Evolutionary conservation across 73 alveolate genomes (phyloP).

Genomic region (Paramecium bursaria): DNA sequence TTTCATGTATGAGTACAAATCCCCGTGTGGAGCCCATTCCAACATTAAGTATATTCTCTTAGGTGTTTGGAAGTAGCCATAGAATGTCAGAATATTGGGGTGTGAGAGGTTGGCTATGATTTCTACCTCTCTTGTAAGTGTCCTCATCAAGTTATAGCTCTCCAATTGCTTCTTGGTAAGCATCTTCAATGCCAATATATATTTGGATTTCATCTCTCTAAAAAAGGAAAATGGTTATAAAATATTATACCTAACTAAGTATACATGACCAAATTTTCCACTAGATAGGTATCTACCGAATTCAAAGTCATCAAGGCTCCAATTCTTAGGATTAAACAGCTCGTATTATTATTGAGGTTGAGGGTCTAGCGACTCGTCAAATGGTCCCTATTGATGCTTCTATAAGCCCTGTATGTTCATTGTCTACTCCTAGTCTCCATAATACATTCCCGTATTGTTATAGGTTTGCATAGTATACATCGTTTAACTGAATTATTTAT

Average conservation of each 20-base stretch:
- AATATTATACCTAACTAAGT: constrained; percentile 60
- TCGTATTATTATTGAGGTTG: no score
- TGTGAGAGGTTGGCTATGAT: constrained; percentile 84
- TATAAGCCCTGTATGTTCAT: no score
- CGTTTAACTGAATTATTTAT: no score
- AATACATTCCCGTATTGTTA: no score
- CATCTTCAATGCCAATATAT: constrained; percentile 83
- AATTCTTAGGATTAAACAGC: constrained; percentile 76
- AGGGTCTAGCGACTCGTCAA: no score
- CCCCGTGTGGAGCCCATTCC: constrained; percentile 91
- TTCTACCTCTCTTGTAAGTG: constrained; percentile 87
- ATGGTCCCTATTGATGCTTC: no score
- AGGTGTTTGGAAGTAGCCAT: constrained; percentile 87
- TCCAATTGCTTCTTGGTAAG: constrained; percentile 77
- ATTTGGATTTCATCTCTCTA: constrained; percentile 79
- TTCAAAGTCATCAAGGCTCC: constrained; percentile 72
- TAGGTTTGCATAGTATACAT: no score
- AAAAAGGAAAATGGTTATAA: background rate
- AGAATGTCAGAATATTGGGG: constrained; percentile 81
- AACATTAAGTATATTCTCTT: constrained; percentile 82
- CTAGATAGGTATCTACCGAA: constrained; percentile 74
- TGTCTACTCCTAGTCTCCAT: no score
- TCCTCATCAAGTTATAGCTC: constrained; percentile 65
- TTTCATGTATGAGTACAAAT: constrained; percentile 74
- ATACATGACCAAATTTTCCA: constrained; percentile 82